A percentile compares a stretch with the other conserved stretches of the same genome.
These are phyloP conservation scores for Schizochytrium sp. DNA, from an alignment of 108 stramenopile species.

Conservation along the genomic window DNA sequence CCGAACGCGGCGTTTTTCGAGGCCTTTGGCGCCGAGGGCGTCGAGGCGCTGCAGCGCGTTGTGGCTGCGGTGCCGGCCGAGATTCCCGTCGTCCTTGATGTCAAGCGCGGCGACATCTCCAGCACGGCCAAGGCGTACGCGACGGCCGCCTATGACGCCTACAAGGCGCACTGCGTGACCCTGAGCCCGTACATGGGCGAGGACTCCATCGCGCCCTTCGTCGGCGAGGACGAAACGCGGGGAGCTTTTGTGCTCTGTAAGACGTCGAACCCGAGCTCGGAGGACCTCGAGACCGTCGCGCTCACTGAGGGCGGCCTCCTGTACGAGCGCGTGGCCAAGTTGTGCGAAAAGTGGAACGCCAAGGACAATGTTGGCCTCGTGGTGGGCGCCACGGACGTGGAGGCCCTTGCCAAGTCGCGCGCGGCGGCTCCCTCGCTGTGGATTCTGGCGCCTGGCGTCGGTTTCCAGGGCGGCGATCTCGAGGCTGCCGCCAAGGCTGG, in stretches of 20 bases:
- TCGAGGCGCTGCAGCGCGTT: constrained; percentile 62
- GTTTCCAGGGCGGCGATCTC: constrained; percentile 85
- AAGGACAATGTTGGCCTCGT: constrained; percentile 73
- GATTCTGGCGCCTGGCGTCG: constrained; percentile 95
- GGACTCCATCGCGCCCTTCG: constrained; percentile 88
- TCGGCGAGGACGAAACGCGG: constrained; percentile 50
- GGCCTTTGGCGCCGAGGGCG: constrained; percentile 72
- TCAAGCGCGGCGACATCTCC: constrained; percentile 94
- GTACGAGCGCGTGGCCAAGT: constrained; percentile 73
- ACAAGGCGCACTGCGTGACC: constrained; percentile 81
- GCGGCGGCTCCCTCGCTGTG: constrained; percentile 66
- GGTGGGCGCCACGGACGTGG: constrained; percentile 88
- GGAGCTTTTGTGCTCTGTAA: constrained; percentile 96
- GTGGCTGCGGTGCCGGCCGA: constrained; percentile 55
- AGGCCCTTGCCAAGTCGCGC: constrained; percentile 64
- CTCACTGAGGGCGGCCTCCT: constrained; percentile 41
- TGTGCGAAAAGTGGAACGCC: constrained; percentile 56
- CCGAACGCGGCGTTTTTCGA: constrained; percentile 99
- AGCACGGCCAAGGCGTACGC: constrained; percentile 88
- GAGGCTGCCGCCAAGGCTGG: constrained; percentile 67
- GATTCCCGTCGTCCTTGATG: constrained; percentile 81
- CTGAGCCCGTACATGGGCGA: constrained; percentile 89
- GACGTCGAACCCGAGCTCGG: constrained; percentile 90
- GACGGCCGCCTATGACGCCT: constrained; percentile 67
- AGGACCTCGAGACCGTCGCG: constrained; percentile 69